Conservation (phyloP, 106 monocot genomes). For the Dioscorea zingiberensis region DNA sequence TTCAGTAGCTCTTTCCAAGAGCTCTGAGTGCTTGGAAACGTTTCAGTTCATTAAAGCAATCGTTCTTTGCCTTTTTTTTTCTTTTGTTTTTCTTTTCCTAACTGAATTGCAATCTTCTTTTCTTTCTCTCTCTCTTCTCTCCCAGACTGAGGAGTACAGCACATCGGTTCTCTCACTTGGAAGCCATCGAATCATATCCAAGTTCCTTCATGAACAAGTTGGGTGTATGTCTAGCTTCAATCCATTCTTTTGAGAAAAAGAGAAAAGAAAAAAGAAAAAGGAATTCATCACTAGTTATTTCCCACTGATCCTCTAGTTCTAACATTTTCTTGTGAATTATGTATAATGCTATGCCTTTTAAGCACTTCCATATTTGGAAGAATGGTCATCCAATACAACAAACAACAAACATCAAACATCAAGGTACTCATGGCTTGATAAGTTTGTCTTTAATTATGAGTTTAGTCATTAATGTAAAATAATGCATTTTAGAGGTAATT, state of each 20-base stretch:
- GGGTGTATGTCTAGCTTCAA: constrained; percentile 53
- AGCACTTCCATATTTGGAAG: constrained; percentile 31
- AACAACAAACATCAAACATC: constrained; percentile 6
- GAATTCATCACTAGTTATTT: too few relatives aligned
- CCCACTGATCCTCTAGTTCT: neutral
- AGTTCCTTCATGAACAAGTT: constrained; percentile 90
- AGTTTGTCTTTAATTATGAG: neutral
- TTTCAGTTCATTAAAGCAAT: neutral
- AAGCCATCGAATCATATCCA: constrained; percentile 85
- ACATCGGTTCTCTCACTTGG: constrained; percentile 85
- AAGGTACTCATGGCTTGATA: neutral
- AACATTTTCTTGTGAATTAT: neutral
- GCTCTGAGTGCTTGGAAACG: neutral
- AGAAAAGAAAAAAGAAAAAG: too few relatives aligned
- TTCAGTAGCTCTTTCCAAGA: constrained; percentile 3
- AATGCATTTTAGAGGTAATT: neutral
- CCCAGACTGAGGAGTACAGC: constrained; percentile 85
- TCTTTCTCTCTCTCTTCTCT: too few relatives aligned
- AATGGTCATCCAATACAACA: constrained; percentile 20
- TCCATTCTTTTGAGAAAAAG: too few relatives aligned
- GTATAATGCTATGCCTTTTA: constrained; percentile 11
- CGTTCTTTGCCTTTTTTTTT: too few relatives aligned
- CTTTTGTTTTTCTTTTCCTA: too few relatives aligned
- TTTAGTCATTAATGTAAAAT: neutral
- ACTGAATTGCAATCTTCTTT: too few relatives aligned